Evolutionary conservation across 129 eudicot species (phyloP).

Genomic region (Ambrosia trifida): DNA sequence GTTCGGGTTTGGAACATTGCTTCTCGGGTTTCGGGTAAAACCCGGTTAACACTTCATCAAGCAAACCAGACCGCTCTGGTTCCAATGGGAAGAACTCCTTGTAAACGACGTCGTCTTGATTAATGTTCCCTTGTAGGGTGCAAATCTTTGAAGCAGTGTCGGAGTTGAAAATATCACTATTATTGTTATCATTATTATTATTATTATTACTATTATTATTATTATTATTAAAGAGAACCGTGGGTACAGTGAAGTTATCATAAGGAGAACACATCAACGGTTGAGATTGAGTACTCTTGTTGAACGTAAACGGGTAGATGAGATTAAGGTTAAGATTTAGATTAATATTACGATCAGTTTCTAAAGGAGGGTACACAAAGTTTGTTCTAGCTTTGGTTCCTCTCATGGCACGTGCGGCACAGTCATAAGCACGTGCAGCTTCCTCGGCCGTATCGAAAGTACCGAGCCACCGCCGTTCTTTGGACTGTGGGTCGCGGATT

Average conservation of each 20-base stretch:
- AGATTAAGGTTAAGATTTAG: background rate
- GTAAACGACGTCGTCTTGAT: conserved; percentile 19
- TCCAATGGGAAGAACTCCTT: conserved; percentile 43
- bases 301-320: conserved; percentile 13
- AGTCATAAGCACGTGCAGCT: conserved; percentile 83
- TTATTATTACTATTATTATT: conserved; percentile 2
- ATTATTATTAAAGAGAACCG: background rate
- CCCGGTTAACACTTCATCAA: conserved; percentile 56
- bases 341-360: conserved; percentile 1
- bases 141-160: conserved; percentile 16
- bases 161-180: conserved; percentile 14
- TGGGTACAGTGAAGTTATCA: conserved; percentile 9
- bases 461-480: conserved; percentile 87
- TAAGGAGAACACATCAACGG: background rate
- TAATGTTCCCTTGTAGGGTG: background rate
- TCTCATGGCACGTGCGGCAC: conserved; percentile 82
- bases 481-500: conserved; percentile 77
- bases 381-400: conserved; percentile 77
- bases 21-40: conserved; percentile 53
- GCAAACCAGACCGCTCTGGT: conserved; percentile 50
- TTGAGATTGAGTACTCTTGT: background rate
- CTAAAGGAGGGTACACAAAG: conserved; percentile 50
- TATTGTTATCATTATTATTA: background rate
- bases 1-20: conserved; percentile 1
- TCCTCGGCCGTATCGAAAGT: conserved; percentile 95